Evolutionary conservation across 192 early-diverging fungal species (phyloP).

Genomic region (Funneliformis geosporum): DNA sequence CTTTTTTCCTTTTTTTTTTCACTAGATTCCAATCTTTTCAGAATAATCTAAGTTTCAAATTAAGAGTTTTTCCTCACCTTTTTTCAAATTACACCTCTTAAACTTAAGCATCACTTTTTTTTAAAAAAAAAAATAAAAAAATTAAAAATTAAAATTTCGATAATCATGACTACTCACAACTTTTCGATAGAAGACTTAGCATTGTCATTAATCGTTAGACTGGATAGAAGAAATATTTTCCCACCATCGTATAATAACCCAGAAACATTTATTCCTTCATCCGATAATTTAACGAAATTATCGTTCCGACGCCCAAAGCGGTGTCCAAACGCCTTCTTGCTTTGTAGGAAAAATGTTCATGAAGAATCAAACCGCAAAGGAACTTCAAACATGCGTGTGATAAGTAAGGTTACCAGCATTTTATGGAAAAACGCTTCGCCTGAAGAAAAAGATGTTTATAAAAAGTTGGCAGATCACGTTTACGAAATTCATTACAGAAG

Average conservation of each 20-base stretch:
- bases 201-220: neutral
- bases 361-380: neutral
- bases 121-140: too few species aligned
- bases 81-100: too few species aligned
- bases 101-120: too few species aligned
- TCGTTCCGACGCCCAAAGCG: neutral
- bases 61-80: too few species aligned
- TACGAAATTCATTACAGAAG: neutral
- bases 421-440: neutral
- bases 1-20: too few species aligned
- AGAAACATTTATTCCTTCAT: neutral
- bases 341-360: constrained; percentile 14
- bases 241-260: constrained; percentile 10
- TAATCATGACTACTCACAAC: too few species aligned
- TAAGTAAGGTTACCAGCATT: constrained; percentile 3
- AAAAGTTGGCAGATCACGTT: constrained; percentile 3
- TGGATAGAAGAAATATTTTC: neutral
- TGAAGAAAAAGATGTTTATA: constrained; percentile 17
- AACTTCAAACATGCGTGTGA: constrained; percentile 4
- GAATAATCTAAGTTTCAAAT: too few species aligned
- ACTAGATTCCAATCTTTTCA: too few species aligned
- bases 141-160: too few species aligned
- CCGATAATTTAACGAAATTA: neutral
- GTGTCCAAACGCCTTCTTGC: neutral
- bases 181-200: neutral